Evolutionary conservation across 2,329 filamentous ascomycete genomes (phyloP).

Genomic region (Cadophora sp.): DNA sequence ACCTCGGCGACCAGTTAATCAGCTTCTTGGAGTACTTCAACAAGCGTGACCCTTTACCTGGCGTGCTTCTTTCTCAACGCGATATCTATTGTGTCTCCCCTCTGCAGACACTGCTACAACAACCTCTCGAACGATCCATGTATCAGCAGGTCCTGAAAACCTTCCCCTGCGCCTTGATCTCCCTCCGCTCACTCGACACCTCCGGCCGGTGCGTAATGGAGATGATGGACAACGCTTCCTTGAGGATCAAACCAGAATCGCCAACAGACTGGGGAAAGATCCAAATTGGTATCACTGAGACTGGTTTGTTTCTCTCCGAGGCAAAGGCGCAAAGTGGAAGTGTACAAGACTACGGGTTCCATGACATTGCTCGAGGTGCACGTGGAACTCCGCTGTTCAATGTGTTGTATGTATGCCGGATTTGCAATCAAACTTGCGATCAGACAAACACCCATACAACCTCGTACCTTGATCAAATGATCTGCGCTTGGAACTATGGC

Average conservation of each 20-base stretch:
- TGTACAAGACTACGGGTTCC: slow-evolving; percentile 34
- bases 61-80: slow-evolving; percentile 35
- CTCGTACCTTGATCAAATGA: slow-evolving; percentile 36
- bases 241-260: slow-evolving; percentile 28
- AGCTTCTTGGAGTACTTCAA: slow-evolving; percentile 36
- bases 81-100: slow-evolving; percentile 38
- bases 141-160: slow-evolving; percentile 34
- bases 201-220: slow-evolving; percentile 29
- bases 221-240: slow-evolving; percentile 36
- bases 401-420: slow-evolving; percentile 31
- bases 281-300: slow-evolving; percentile 34
- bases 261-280: slow-evolving; percentile 31
- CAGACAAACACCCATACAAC: slow-evolving; percentile 29
- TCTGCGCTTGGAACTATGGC: slow-evolving; percentile 33
- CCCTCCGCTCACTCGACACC: slow-evolving; percentile 37
- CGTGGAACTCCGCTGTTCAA: slow-evolving; percentile 28
- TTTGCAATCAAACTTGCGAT: slow-evolving; percentile 28
- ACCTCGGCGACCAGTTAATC: slow-evolving; percentile 33
- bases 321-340: not conserved
- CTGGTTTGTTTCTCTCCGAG: slow-evolving; percentile 28
- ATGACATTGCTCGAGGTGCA: slow-evolving; percentile 37
- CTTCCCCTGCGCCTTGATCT: slow-evolving; percentile 34
- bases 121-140: slow-evolving; percentile 32
- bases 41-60: slow-evolving; percentile 28
- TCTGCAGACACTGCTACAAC: slow-evolving; percentile 36